Evolutionary conservation across 176 grass and related monocot genomes (phyloP).

Genomic region (Dendrocalamus sinicus): DNA sequence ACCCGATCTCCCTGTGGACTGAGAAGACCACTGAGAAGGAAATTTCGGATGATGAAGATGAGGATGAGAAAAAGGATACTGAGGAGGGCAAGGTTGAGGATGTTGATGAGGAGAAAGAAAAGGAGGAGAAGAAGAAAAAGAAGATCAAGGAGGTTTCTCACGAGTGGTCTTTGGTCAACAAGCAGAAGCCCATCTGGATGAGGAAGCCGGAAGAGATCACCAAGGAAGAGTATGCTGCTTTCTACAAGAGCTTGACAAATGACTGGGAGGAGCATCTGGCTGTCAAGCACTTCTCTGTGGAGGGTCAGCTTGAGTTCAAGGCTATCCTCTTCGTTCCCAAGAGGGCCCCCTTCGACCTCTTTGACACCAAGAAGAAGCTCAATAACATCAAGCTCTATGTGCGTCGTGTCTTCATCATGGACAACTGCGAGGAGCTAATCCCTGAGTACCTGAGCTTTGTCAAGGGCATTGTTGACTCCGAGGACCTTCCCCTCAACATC

Average conservation of each 20-base stretch:
- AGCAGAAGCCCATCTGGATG: slow-evolving; percentile 89
- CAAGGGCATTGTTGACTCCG: slow-evolving; percentile 78
- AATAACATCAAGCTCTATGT: slow-evolving; percentile 92
- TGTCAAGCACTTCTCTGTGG: slow-evolving; percentile 84
- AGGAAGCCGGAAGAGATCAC: slow-evolving; percentile 84
- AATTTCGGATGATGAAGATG: slow-evolving; percentile 86
- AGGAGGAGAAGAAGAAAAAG: slow-evolving; percentile 78
- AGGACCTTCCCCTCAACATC: slow-evolving; percentile 81
- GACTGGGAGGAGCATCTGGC: slow-evolving; percentile 85
- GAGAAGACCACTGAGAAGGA: slow-evolving; percentile 85
- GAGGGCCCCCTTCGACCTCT: slow-evolving; percentile 77
- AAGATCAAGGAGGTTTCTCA: slow-evolving; percentile 89
- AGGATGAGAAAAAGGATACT: slow-evolving; percentile 79
- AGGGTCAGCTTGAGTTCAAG: slow-evolving; percentile 85
- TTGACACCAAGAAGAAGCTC: slow-evolving; percentile 69
- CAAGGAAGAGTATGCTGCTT: slow-evolving; percentile 80
- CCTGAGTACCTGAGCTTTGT: slow-evolving; percentile 71
- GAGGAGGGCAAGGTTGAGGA: slow-evolving; percentile 88
- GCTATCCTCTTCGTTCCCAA: slow-evolving; percentile 76
- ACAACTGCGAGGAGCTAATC: slow-evolving; percentile 80
- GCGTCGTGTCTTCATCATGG: slow-evolving; percentile 78
- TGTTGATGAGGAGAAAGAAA: slow-evolving; percentile 77
- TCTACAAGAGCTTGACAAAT: slow-evolving; percentile 90
- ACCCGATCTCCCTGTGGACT: slow-evolving; percentile 80
- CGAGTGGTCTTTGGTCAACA: slow-evolving; percentile 69